Percentiles rank a stretch among this genome's conserved stretches.
Conservation (phyloP, 306 rosid species). For the Quercus engelmannii region DNA sequence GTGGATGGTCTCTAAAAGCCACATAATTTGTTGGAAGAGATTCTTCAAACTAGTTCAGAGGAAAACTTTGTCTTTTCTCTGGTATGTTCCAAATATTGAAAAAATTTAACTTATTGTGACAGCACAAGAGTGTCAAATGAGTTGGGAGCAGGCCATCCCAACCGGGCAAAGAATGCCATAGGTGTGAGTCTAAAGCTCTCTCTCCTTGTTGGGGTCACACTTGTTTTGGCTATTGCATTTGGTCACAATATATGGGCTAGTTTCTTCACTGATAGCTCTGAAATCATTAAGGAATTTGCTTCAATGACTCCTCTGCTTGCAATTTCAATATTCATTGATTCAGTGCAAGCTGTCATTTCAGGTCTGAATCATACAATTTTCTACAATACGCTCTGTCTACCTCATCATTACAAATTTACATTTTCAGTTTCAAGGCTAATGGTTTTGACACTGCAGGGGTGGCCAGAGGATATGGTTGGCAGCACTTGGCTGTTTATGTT, state of each 20-base stretch:
- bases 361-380: conserved; percentile 36
- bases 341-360: conserved; percentile 81
- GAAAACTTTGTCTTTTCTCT: not conserved
- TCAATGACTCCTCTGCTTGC: conserved; percentile 71
- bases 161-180: conserved; percentile 66
- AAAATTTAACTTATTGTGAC: not conserved
- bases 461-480: conserved; percentile 85
- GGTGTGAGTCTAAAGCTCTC: conserved; percentile 60
- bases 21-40: too few species aligned
- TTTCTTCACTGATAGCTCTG: conserved; percentile 40
- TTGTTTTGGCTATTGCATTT: conserved; percentile 41
- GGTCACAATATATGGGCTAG: conserved; percentile 66
- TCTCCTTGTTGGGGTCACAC: conserved; percentile 40
- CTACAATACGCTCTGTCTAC: not conserved
- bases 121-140: conserved; percentile 91
- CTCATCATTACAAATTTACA: not conserved
- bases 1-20: too few species aligned
- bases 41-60: too few species aligned
- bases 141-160: conserved; percentile 65
- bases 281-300: conserved; percentile 60
- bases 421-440: not conserved
- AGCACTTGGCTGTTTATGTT: conserved; percentile 55
- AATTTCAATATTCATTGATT: conserved; percentile 54
- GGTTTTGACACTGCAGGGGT: conserved; percentile 48
- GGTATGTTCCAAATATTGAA: conserved; percentile 7